phyloP scores from a whole-genome alignment of 495 filamentous ascomycete genomes.

The Lasiosphaeriaceae sp. region DNA sequence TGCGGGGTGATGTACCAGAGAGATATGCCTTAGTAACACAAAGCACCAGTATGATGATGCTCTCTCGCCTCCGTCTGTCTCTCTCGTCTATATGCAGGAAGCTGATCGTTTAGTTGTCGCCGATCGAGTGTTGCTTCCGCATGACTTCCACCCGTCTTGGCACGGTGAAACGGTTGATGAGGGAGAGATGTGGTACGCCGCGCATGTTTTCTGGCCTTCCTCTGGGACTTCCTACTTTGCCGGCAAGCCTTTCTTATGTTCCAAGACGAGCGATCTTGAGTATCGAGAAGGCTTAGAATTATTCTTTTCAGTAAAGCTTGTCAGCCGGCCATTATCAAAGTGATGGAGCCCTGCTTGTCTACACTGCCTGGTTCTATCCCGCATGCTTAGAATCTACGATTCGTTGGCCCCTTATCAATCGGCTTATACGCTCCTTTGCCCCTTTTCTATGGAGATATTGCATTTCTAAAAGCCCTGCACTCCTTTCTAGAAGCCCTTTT shows the following conservation, averaged over 20 bases:
- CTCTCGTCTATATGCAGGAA: neutral
- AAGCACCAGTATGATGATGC: neutral
- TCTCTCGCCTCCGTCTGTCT: neutral
- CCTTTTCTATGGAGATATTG: too few relatives aligned
- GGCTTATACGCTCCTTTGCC: too few relatives aligned
- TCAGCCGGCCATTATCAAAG: neutral
- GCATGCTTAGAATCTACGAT: too few relatives aligned
- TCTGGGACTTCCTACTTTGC: neutral
- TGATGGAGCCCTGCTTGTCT: too few relatives aligned
- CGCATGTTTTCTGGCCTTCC: neutral
- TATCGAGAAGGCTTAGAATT: neutral
- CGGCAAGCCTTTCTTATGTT: neutral
- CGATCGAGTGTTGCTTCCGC: constrained; percentile 3
- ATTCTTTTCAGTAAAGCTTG: neutral
- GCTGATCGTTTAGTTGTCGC: neutral
- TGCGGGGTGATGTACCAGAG: constrained; percentile 2
- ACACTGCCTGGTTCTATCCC: too few relatives aligned
- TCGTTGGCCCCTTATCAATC: too few relatives aligned
- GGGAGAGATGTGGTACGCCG: neutral
- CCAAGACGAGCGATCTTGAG: neutral
- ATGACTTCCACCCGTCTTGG: constrained; percentile 15
- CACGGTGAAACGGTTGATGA: constrained; percentile 19
- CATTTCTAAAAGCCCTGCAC: too few relatives aligned
- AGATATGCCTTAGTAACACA: neutral
- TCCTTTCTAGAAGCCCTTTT: neutral